Evolutionary conservation across 2,329 filamentous ascomycete species (phyloP), one percentile per base, ranked within the genome.

Genomic region (Alternaria sp.): DNA sequence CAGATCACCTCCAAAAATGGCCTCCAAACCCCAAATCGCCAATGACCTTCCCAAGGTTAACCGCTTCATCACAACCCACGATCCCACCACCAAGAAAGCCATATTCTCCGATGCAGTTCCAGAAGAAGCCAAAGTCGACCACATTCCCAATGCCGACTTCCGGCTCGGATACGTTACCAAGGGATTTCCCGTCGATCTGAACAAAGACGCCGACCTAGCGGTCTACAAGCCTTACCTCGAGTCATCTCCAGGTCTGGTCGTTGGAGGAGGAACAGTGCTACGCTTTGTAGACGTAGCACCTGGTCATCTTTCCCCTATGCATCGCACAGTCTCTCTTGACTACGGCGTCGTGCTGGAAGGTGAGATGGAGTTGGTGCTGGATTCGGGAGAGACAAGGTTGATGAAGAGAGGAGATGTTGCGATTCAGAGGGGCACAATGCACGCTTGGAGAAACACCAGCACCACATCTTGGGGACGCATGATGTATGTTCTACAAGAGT

Each of bases 81-180:
- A 79, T 50, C 55, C 66, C 3, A 47, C 73, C 6, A 73, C 71
- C 30, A 77, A 77, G 23, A 71, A 79, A 63, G 73, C 77, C 5
- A 64, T 79, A 36, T 80, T 81, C 65, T 77, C 73, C 3, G 58
- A 68, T 25, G 64, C 66, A 1, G 11, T 79, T 6, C 61, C 68
- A 5, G 74, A 76, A 32, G 72, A 75, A 6, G 59, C 64, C 9
- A 63, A 62, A 45, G 67, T 71, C 56, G 53, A 67, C 46, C 59
- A 12, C 7, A 70, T 77, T 5, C 73, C 73, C 12, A 58, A 49
- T 23, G 74, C 73, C 7, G 75, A 73, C 19, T 86, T 86, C 68
- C 78, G 77, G 17, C 81, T 85, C 4, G 79, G 78, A 44, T 87
- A 87, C 70, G 80, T 83, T 6, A 84, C 86, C 3, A 79, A 82